Evolutionary conservation across 192 early-diverging fungal genomes (phyloP).

Genomic region (Coemansia aciculifera): DNA sequence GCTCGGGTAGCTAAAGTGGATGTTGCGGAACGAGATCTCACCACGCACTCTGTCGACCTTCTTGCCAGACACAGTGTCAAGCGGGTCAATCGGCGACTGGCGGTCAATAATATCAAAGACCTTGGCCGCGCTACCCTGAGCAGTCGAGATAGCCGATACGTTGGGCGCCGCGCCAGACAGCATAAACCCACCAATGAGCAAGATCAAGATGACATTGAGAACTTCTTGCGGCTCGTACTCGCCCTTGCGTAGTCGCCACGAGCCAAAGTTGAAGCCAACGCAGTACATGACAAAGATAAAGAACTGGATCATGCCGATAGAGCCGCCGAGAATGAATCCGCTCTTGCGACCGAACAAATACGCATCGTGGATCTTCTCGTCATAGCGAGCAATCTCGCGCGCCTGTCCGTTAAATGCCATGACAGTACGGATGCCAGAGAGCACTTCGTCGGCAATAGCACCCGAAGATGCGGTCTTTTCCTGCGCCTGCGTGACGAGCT

Average conservation of each 20-base stretch:
- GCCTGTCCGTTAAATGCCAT: constrained; percentile 77
- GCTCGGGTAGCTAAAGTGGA: constrained; percentile 83
- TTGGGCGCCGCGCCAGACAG: constrained; percentile 70
- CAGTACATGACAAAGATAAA: constrained; percentile 76
- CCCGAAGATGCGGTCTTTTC: constrained; percentile 80
- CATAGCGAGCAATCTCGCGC: constrained; percentile 66
- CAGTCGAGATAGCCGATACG: constrained; percentile 67
- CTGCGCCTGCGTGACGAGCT: constrained; percentile 49
- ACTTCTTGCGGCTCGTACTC: constrained; percentile 57
- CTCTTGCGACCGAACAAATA: constrained; percentile 65
- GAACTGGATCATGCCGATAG: constrained; percentile 70
- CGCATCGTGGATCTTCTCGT: constrained; percentile 62
- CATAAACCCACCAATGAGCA: constrained; percentile 79
- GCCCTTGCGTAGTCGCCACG: constrained; percentile 54
- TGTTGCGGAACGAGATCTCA: constrained; percentile 71
- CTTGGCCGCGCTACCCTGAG: constrained; percentile 75
- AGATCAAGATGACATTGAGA: constrained; percentile 78
- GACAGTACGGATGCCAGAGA: constrained; percentile 82
- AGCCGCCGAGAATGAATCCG: constrained; percentile 59
- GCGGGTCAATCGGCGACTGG: constrained; percentile 70
- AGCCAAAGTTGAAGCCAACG: constrained; percentile 79
- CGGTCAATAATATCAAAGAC: constrained; percentile 84
- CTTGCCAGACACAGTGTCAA: constrained; percentile 26
- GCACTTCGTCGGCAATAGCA: constrained; percentile 79
- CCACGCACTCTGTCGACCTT: constrained; percentile 57